phyloP scores from a whole-genome alignment of 2,329 filamentous ascomycete species.

The Cyanodermella asteris region DNA sequence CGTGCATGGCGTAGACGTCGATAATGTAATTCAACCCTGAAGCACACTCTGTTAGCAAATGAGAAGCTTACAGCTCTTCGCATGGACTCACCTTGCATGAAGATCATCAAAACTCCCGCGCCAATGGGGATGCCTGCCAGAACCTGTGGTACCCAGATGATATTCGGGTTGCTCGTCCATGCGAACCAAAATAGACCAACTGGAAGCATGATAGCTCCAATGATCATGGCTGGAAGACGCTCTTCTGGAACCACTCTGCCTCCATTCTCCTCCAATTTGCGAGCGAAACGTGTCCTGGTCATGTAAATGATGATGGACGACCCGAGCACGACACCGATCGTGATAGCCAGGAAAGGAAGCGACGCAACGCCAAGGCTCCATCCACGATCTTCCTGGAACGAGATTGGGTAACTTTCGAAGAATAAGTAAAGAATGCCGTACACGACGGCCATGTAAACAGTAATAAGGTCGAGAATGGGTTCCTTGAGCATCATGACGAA shows the following conservation, averaged over 20 bases:
- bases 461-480: constrained; percentile 8
- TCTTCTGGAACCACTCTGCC: constrained; percentile 20
- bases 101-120: constrained; percentile 22
- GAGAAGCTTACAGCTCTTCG: neutral
- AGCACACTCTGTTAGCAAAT: neutral
- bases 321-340: constrained; percentile 17
- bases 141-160: constrained; percentile 20
- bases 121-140: constrained; percentile 21
- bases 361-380: constrained; percentile 19
- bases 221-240: constrained; percentile 26
- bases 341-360: constrained; percentile 22
- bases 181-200: constrained; percentile 30
- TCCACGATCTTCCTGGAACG: constrained; percentile 19
- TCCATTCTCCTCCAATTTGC: constrained; percentile 12
- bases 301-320: constrained; percentile 12
- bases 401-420: constrained; percentile 26
- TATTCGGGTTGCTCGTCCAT: constrained; percentile 26
- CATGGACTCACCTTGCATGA: constrained; percentile 16
- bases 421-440: constrained; percentile 26
- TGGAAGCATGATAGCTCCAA: constrained; percentile 26
- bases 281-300: constrained; percentile 15
- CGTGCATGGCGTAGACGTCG: constrained; percentile 21
- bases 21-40: constrained; percentile 20
- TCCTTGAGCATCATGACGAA: constrained; percentile 8
- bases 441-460: constrained; percentile 15